phyloP scores from a whole-genome alignment of 2,329 filamentous ascomycete species.

The Ophidiomyces ophidiicola region DNA sequence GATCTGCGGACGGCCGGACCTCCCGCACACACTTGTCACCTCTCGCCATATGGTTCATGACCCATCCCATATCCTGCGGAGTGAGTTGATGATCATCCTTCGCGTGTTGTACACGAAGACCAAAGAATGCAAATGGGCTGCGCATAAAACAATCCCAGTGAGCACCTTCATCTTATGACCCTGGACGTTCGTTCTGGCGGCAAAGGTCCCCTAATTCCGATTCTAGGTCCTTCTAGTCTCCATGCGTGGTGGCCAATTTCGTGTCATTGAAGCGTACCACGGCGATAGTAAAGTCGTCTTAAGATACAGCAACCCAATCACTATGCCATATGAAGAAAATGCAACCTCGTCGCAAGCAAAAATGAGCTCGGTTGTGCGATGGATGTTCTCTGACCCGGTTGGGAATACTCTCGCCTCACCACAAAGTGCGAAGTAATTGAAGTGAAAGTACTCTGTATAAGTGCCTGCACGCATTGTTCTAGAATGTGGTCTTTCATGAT shows the following conservation, averaged over 20 bases:
- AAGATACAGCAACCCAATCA: neutral
- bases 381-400: neutral
- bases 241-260: neutral
- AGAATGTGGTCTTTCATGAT: no score
- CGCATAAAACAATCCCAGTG: neutral
- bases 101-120: neutral
- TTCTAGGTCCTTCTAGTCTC: neutral
- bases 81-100: neutral
- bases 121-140: neutral
- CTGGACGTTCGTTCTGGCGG: no score
- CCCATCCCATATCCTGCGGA: neutral
- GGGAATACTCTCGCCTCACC: no score
- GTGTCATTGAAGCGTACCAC: neutral
- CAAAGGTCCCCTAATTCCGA: neutral
- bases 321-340: neutral
- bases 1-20: neutral
- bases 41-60: neutral
- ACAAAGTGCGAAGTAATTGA: no score
- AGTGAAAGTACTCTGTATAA: no score
- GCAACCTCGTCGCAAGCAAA: neutral
- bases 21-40: neutral
- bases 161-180: neutral
- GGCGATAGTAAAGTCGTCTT: neutral
- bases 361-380: neutral
- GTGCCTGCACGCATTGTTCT: no score